A percentile compares a stretch with the other conserved stretches of the same genome.
Evolutionary conservation across 2,329 filamentous ascomycete genomes (phyloP).

Genomic region (Penicillium digitatum): DNA sequence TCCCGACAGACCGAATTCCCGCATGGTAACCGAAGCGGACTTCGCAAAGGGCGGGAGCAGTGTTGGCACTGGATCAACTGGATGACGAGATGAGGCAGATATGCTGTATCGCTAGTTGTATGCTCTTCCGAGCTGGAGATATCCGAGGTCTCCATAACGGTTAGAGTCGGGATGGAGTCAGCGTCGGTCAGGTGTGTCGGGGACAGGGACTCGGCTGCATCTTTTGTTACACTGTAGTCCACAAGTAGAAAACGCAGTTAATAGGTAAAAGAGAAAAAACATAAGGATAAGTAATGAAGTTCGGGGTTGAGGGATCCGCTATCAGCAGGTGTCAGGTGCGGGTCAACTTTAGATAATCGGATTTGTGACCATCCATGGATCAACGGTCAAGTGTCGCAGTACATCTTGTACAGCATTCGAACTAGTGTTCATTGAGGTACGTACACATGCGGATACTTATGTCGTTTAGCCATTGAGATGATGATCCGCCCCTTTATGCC

Average conservation of each 20-base stretch:
- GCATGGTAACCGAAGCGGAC: conserved; percentile 75
- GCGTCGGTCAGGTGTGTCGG: background rate
- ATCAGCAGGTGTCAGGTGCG: conserved; percentile 10
- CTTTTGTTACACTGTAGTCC: conserved; percentile 12
- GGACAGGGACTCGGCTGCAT: conserved; percentile 3
- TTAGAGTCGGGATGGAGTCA: conserved; percentile 7
- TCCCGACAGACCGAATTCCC: conserved; percentile 70
- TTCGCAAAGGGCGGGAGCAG: conserved; percentile 65
- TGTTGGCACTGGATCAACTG: conserved; percentile 72
- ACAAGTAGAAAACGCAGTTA: background rate
- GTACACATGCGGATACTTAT: background rate
- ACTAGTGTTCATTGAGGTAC: background rate
- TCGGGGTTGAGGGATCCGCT: conserved; percentile 14
- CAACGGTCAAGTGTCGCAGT: background rate
- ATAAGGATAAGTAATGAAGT: background rate
- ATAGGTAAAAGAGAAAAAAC: background rate
- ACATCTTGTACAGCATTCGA: background rate
- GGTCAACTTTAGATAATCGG: conserved; percentile 23
- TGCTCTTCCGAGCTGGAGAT: conserved; percentile 26
- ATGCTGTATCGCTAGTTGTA: conserved; percentile 46
- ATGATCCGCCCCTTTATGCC: too few relatives aligned
- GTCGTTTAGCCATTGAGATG: too few relatives aligned
- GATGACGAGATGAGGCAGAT: conserved; percentile 61
- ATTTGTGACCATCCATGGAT: background rate
- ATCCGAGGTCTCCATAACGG: conserved; percentile 10